phyloP scores from a whole-genome alignment of 495 filamentous ascomycete genomes.

The Aspergillus steynii region DNA sequence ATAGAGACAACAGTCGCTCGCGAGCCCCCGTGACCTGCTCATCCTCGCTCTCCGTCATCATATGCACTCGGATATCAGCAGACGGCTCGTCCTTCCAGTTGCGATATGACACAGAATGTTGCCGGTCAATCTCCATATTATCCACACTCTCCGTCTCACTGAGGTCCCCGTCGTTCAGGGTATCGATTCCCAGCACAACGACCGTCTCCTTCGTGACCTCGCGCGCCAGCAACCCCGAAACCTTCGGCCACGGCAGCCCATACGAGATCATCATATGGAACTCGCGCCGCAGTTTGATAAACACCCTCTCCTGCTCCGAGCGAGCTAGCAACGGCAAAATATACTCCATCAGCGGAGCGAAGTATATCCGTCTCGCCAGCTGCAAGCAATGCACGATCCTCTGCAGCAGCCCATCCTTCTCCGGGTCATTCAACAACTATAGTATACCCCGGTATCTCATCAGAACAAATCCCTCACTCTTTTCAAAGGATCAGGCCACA shows the following conservation, averaged over 20 bases:
- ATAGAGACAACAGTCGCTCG: conserved; percentile 54
- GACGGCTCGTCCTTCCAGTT: conserved; percentile 37
- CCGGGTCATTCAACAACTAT: conserved; percentile 31
- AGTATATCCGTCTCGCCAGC: conserved; percentile 46
- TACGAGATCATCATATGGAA: conserved; percentile 68
- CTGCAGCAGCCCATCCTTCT: conserved; percentile 33
- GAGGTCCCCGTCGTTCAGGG: conserved; percentile 24
- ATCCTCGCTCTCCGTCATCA: conserved; percentile 43
- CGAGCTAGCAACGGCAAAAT: conserved; percentile 35
- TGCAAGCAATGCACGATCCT: conserved; percentile 45
- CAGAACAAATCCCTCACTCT: conserved; percentile 2
- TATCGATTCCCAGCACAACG: conserved; percentile 57
- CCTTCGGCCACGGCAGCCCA: conserved; percentile 52
- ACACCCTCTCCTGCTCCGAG: conserved; percentile 33
- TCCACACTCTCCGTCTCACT: conserved; percentile 24
- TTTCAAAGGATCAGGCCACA: no score
- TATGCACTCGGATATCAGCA: conserved; percentile 26
- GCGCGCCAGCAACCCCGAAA: conserved; percentile 52
- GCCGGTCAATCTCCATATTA: conserved; percentile 40
- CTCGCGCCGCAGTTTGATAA: conserved; percentile 55
- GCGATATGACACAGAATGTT: conserved; percentile 41
- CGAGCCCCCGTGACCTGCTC: conserved; percentile 42
- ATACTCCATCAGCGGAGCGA: conserved; percentile 44
- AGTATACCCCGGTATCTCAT: background rate
- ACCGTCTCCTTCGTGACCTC: conserved; percentile 55